phyloP scores from a whole-genome alignment of 2,329 filamentous ascomycete genomes.

The Xylaria arbuscula region DNA sequence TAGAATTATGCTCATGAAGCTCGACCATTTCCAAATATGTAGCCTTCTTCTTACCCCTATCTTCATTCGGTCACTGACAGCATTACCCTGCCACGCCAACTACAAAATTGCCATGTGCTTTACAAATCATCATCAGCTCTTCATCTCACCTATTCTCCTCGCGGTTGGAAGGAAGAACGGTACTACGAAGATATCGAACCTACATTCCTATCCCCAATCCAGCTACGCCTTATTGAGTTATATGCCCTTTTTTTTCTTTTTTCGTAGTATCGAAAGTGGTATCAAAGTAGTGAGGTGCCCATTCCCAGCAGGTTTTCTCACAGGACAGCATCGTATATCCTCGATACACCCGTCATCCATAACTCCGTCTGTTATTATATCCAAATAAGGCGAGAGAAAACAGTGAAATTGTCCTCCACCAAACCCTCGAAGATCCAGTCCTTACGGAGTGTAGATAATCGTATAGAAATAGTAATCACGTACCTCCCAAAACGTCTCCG shows the following conservation, averaged over 20 bases:
- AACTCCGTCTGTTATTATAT: background rate
- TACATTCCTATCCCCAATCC: background rate
- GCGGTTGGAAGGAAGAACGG: background rate
- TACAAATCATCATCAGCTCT: background rate
- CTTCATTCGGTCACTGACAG: no score
- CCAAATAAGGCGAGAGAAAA: no score
- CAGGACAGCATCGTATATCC: background rate
- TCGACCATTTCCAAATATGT: background rate
- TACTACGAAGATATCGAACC: background rate
- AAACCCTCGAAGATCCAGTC: no score
- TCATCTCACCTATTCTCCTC: background rate
- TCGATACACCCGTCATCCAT: background rate
- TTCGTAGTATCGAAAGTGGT: no score
- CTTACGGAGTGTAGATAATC: no score
- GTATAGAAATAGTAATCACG: no score
- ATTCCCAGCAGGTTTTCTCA: background rate
- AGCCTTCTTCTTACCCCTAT: background rate
- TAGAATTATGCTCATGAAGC: background rate
- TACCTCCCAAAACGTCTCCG: no score
- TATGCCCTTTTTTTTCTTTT: background rate
- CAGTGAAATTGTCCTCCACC: no score
- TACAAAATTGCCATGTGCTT: background rate
- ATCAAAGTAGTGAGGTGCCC: no score
- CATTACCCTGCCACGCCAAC: background rate
- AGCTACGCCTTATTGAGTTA: background rate